Conservation (phyloP, 73 alveolate species). For the Paramecium caudatum region DNA sequence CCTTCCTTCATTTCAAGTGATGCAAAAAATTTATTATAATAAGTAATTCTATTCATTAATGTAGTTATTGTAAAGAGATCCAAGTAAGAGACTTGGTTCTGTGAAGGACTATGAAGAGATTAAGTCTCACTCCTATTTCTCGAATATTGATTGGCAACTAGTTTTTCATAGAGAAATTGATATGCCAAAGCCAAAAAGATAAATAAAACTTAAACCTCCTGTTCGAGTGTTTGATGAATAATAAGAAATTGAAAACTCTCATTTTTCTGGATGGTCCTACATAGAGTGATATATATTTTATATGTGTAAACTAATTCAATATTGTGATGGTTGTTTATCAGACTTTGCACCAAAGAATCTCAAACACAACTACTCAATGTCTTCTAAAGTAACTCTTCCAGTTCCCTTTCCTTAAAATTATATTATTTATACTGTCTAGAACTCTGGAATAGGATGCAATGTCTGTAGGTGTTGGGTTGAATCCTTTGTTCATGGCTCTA, state of each 20-base stretch:
- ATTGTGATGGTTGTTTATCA: slow-evolving; percentile 29
- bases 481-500: slow-evolving; percentile 69
- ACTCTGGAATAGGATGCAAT: slow-evolving; percentile 62
- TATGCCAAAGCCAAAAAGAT: slow-evolving; percentile 56
- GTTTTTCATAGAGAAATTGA: slow-evolving; percentile 65
- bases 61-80: slow-evolving; percentile 90
- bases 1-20: slow-evolving; percentile 79
- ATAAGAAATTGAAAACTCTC: slow-evolving; percentile 27
- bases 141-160: slow-evolving; percentile 30
- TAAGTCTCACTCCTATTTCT: not conserved
- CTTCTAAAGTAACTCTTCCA: slow-evolving; percentile 53
- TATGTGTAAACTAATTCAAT: slow-evolving; percentile 5
- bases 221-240: too few species aligned
- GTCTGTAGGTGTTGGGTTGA: slow-evolving; percentile 69
- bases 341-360: slow-evolving; percentile 71
- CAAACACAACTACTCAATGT: slow-evolving; percentile 23
- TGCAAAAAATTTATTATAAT: slow-evolving; percentile 76
- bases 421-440: slow-evolving; percentile 26
- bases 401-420: slow-evolving; percentile 50
- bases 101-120: slow-evolving; percentile 85
- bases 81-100: slow-evolving; percentile 92
- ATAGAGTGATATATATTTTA: slow-evolving; percentile 19
- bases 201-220: slow-evolving; percentile 34
- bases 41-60: slow-evolving; percentile 73
- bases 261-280: slow-evolving; percentile 68